Evolutionary conservation across 257 asterid species (phyloP).

Genomic region (Perilla frutescens): DNA sequence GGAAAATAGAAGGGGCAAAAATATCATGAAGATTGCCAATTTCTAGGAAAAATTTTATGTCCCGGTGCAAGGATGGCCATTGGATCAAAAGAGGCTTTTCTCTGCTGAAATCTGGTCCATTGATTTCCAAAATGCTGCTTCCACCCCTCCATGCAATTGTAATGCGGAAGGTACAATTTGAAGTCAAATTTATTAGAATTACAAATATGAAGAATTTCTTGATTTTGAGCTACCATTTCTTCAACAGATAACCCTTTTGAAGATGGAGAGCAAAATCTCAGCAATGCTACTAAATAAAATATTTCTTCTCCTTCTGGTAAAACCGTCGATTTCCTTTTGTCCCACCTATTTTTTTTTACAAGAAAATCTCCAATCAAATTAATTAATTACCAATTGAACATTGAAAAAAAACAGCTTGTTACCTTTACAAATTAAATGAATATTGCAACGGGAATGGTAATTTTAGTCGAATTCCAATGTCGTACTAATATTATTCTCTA

Average conservation of each 20-base stretch:
- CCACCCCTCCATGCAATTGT: constrained; percentile 65
- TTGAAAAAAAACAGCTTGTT: too few species aligned
- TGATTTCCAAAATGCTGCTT: constrained; percentile 73
- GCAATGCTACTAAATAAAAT: constrained; percentile 75
- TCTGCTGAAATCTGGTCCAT: constrained; percentile 74
- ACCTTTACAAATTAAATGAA: too few species aligned
- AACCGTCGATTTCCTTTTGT: constrained; percentile 60
- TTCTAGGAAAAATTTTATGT: constrained; percentile 73
- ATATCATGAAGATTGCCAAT: neutral
- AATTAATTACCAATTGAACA: too few species aligned
- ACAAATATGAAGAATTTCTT: constrained; percentile 62
- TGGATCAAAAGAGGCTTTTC: constrained; percentile 71
- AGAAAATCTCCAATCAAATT: too few species aligned
- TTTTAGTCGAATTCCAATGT: too few species aligned
- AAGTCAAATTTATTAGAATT: constrained; percentile 47
- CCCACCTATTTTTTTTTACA: constrained; percentile 59
- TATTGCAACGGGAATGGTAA: too few species aligned
- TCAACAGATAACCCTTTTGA: constrained; percentile 53
- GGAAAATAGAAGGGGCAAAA: too few species aligned
- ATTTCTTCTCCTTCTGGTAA: constrained; percentile 64
- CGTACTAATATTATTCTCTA: too few species aligned
- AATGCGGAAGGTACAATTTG: constrained; percentile 84
- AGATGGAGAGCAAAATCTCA: constrained; percentile 58
- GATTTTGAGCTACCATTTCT: constrained; percentile 68
- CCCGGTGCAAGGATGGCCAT: constrained; percentile 91